Evolutionary conservation across 768 basidiomycete genomes (phyloP).

Genomic region (Lactarius sanguifluus): DNA sequence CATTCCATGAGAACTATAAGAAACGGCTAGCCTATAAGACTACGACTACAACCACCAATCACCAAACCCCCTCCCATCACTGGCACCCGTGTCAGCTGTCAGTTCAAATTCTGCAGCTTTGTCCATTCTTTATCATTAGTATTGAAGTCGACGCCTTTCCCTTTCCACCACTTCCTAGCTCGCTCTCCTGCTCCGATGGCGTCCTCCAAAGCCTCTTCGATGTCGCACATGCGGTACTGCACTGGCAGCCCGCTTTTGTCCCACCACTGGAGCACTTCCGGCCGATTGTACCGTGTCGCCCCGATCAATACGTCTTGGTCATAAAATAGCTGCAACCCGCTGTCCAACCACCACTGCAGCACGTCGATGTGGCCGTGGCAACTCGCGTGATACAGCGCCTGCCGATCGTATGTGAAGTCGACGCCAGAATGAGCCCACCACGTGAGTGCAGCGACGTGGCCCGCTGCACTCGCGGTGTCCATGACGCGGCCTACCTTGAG

Average conservation of each 20-base stretch:
- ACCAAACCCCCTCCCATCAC: background rate
- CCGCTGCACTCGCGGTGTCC: constrained; percentile 81
- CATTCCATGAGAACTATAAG: background rate
- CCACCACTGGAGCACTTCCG: constrained; percentile 89
- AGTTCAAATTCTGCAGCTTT: constrained; percentile 77
- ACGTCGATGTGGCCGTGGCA: constrained; percentile 79
- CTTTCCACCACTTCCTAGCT: constrained; percentile 78
- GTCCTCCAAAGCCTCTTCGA: constrained; percentile 89
- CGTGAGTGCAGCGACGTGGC: constrained; percentile 71
- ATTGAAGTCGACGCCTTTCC: constrained; percentile 79
- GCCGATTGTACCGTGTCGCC: constrained; percentile 78
- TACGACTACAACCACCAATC: background rate
- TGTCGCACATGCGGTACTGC: constrained; percentile 87
- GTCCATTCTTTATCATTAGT: constrained; percentile 88
- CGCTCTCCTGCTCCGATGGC: constrained; percentile 77
- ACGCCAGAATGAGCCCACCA: constrained; percentile 84
- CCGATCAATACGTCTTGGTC: constrained; percentile 78
- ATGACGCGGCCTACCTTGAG: constrained; percentile 83
- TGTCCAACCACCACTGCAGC: constrained; percentile 80
- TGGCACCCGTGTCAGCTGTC: constrained; percentile 19
- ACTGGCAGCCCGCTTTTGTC: constrained; percentile 72
- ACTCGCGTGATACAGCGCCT: constrained; percentile 75
- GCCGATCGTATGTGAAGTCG: constrained; percentile 75
- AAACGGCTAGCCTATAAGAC: constrained; percentile 1
- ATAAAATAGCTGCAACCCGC: constrained; percentile 73